phyloP scores from a whole-genome alignment of 2,329 filamentous ascomycete genomes.

The Penicillium sp. region DNA sequence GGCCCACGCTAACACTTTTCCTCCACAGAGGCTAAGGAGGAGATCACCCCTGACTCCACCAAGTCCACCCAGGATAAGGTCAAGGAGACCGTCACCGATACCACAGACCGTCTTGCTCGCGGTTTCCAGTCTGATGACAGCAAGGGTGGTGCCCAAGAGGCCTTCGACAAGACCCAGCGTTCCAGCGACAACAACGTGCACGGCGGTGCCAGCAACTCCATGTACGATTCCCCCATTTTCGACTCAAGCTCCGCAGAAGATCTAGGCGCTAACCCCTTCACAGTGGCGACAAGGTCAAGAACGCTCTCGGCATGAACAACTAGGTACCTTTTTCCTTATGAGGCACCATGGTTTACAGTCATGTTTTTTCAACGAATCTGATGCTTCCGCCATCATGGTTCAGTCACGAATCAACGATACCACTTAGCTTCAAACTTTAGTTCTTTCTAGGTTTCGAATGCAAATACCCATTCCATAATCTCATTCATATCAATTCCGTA shows the following conservation, averaged over 20 bases:
- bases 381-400: conserved; percentile 21
- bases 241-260: too few species aligned
- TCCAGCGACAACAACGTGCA: conserved; percentile 46
- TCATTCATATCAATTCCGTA: too few species aligned
- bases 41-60: conserved; percentile 61
- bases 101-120: conserved; percentile 59
- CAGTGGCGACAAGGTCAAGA: conserved; percentile 51
- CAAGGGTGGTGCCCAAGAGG: conserved; percentile 60
- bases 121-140: conserved; percentile 56
- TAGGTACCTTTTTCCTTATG: conserved; percentile 14
- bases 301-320: conserved; percentile 44
- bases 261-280: conserved; percentile 10
- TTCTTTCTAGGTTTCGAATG: background rate
- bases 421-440: conserved; percentile 17
- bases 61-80: conserved; percentile 66
- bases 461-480: background rate
- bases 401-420: conserved; percentile 32
- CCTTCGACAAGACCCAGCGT: conserved; percentile 55
- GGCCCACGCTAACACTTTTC: background rate
- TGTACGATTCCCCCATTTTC: conserved; percentile 35
- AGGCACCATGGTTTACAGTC: background rate
- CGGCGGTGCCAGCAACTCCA: conserved; percentile 43
- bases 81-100: conserved; percentile 61
- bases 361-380: conserved; percentile 5
- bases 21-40: conserved; percentile 57